Percentiles rank a stretch among this genome's conserved stretches.
phyloP scores from a whole-genome alignment of 257 asterid species.

The Gentiana straminea region DNA sequence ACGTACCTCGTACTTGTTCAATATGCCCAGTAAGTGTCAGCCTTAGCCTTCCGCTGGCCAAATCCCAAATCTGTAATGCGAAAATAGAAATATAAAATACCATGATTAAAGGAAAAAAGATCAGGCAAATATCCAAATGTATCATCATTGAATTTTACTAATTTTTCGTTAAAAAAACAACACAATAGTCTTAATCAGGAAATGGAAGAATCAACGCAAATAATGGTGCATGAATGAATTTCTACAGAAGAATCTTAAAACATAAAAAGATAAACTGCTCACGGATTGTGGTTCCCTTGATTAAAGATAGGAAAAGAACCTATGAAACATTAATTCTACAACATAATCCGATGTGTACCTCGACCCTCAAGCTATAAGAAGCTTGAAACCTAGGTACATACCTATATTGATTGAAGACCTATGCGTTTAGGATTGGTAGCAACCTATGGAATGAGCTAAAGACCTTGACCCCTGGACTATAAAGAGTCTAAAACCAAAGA shows the following conservation, averaged over 20 bases:
- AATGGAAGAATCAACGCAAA: too few relatives aligned
- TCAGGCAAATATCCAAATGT: neutral
- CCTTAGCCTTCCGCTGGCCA: slow-evolving; percentile 72
- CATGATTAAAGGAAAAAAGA: slow-evolving; percentile 3
- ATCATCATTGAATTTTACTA: neutral
- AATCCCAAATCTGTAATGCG: slow-evolving; percentile 66
- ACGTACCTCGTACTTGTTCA: slow-evolving; percentile 80
- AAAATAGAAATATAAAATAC: neutral
- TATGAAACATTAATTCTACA: neutral
- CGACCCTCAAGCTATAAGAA: too few relatives aligned
- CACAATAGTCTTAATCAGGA: too few relatives aligned
- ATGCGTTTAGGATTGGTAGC: too few relatives aligned
- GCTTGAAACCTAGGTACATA: too few relatives aligned
- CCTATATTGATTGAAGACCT: too few relatives aligned
- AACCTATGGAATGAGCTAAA: too few relatives aligned
- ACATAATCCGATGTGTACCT: neutral
- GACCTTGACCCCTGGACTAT: too few relatives aligned
- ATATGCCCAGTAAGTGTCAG: slow-evolving; percentile 90
- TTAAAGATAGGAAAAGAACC: neutral
- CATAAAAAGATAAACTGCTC: too few relatives aligned
- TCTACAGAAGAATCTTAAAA: too few relatives aligned
- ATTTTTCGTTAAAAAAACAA: neutral
- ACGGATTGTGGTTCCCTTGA: neutral
- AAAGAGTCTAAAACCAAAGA: too few relatives aligned
- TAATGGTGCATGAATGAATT: too few relatives aligned